phyloP scores from a whole-genome alignment of 345 rosid genomes.

The Euphorbia pulcherrima region DNA sequence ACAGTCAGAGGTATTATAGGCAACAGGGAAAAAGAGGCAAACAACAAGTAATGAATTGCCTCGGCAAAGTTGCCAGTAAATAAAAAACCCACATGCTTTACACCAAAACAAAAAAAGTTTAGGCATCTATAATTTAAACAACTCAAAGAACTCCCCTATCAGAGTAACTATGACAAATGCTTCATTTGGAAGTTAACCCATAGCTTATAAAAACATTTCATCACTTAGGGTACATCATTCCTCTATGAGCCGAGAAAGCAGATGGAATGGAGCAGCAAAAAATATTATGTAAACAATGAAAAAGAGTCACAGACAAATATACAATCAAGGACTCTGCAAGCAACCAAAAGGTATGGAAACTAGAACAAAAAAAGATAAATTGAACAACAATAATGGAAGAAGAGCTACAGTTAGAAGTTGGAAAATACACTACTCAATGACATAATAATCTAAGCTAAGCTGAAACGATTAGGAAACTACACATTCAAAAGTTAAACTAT shows the following conservation, averaged over 20 bases:
- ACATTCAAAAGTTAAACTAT: too few species aligned
- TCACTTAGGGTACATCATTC: constrained; percentile 42
- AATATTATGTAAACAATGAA: too few species aligned
- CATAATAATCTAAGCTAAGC: neutral
- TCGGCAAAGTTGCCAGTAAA: constrained; percentile 43
- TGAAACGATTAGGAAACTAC: neutral
- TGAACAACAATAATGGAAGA: neutral
- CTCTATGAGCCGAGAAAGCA: neutral
- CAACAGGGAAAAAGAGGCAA: constrained; percentile 54
- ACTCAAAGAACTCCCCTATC: constrained; percentile 39
- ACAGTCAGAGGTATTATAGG: constrained; percentile 23
- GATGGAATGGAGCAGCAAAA: neutral
- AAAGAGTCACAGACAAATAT: neutral
- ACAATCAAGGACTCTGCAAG: neutral
- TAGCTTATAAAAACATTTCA: constrained; percentile 46
- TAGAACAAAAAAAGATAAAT: neutral
- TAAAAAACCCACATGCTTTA: neutral
- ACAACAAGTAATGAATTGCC: constrained; percentile 35
- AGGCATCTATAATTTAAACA: neutral
- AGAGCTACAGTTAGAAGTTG: neutral
- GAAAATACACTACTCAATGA: neutral
- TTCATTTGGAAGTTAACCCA: constrained; percentile 59
- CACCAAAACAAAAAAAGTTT: neutral
- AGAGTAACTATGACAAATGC: constrained; percentile 86
- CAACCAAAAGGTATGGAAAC: neutral